Conservation (phyloP, 495 filamentous ascomycete genomes). For the Talaromyces proteolyticus region DNA sequence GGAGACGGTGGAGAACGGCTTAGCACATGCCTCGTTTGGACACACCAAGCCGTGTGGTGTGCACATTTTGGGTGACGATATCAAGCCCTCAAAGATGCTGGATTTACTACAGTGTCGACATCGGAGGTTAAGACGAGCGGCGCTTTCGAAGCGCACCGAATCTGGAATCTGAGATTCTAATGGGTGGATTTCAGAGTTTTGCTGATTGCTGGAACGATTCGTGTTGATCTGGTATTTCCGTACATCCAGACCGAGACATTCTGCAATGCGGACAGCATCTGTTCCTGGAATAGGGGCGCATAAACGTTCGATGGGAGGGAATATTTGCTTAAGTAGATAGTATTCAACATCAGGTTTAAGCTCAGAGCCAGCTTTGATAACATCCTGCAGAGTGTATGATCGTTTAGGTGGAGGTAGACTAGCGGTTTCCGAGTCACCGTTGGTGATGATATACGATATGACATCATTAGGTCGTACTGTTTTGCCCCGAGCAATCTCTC, state of each 20-base stretch:
- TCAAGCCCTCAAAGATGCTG: constrained; percentile 70
- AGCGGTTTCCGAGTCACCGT: constrained; percentile 59
- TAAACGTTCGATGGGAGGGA: constrained; percentile 95
- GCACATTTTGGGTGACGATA: constrained; percentile 48
- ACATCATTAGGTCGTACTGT: constrained; percentile 87
- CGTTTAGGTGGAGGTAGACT: constrained; percentile 73
- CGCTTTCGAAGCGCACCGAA: constrained; percentile 70
- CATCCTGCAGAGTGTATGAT: constrained; percentile 80
- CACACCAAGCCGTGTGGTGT: constrained; percentile 72
- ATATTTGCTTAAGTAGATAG: constrained; percentile 97
- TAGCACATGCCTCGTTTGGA: constrained; percentile 51
- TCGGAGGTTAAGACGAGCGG: constrained; percentile 65
- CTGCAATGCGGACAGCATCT: constrained; percentile 78
- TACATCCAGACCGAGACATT: constrained; percentile 87
- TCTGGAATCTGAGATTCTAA: constrained; percentile 94
- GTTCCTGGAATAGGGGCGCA: constrained; percentile 94
- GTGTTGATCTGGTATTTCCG: constrained; percentile 75
- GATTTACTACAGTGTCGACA: constrained; percentile 73
- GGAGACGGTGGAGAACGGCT: constrained; percentile 60
- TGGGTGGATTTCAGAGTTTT: constrained; percentile 63
- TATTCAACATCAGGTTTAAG: constrained; percentile 88
- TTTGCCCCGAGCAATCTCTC: constrained; percentile 82
- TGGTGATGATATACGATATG: constrained; percentile 90
- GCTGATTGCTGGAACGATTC: constrained; percentile 45
- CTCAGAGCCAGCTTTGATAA: constrained; percentile 64